A percentile compares a stretch with the other conserved stretches of the same genome.
These are phyloP conservation scores for Golubevia sp. DNA, from an alignment of 1,284 basidiomycete genomes.

Conservation along the genomic window DNA sequence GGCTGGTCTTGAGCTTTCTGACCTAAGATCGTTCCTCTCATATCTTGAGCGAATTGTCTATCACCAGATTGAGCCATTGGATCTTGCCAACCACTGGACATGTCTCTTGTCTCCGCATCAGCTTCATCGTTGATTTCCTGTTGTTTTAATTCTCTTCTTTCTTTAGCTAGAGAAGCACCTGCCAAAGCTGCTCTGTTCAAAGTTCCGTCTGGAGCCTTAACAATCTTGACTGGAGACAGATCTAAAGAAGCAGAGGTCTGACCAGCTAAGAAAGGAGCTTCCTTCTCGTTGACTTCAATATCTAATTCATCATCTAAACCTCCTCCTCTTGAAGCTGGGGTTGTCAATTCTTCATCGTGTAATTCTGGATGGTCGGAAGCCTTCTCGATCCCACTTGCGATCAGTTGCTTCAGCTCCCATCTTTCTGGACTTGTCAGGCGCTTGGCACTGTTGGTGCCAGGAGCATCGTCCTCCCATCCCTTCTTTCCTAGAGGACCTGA, in stretches of 20 bases:
- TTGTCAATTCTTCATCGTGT: constrained; percentile 69
- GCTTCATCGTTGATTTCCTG: constrained; percentile 93
- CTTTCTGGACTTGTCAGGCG: constrained; percentile 93
- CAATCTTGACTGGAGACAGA: constrained; percentile 89
- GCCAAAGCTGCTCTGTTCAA: constrained; percentile 92
- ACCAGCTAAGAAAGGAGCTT: constrained; percentile 92
- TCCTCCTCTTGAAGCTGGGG: constrained; percentile 30
- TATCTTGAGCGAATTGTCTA: constrained; percentile 88
- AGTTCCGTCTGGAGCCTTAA: constrained; percentile 70
- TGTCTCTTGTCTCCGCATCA: constrained; percentile 89
- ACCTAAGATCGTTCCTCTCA: constrained; percentile 79
- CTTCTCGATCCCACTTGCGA: constrained; percentile 88
- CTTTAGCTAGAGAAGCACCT: constrained; percentile 89
- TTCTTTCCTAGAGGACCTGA: constrained; percentile 60
- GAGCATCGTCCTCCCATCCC: constrained; percentile 24
- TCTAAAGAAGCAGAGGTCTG: constrained; percentile 94
- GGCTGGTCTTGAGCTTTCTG: constrained; percentile 82
- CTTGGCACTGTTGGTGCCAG: constrained; percentile 68
- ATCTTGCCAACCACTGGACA: constrained; percentile 94
- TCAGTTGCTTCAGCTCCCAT: constrained; percentile 99
- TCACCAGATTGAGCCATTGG: constrained; percentile 91
- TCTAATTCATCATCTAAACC: constrained; percentile 73
- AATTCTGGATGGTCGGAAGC: constrained; percentile 95
- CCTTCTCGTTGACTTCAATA: constrained; percentile 94
- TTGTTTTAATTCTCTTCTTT: constrained; percentile 88